These are phyloP conservation scores for Grigorovia humatica DNA, from an alignment of 805 yeast species.

Conservation along the genomic window DNA sequence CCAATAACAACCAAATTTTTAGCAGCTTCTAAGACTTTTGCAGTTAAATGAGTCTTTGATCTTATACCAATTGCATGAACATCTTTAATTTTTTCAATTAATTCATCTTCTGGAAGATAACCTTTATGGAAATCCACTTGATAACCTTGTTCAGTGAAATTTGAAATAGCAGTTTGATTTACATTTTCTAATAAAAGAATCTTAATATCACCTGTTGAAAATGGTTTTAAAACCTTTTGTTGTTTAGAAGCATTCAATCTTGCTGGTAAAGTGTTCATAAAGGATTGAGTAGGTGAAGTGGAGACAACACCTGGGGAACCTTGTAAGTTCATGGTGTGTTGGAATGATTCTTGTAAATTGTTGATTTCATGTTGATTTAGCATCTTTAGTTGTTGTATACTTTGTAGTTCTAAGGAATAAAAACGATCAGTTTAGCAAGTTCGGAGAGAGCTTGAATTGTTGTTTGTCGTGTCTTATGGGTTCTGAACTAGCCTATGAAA, in stretches of 20 bases:
- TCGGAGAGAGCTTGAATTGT: background rate
- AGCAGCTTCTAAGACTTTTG: constrained; percentile 71
- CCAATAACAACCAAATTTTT: constrained; percentile 85
- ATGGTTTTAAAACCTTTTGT: constrained; percentile 78
- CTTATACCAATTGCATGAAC: constrained; percentile 98
- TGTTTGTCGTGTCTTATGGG: background rate
- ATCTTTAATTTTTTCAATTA: constrained; percentile 84
- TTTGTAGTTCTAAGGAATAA: background rate
- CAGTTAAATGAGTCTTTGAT: constrained; percentile 87
- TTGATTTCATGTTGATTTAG: constrained; percentile 39
- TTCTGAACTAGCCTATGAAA: background rate
- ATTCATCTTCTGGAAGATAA: constrained; percentile 83
- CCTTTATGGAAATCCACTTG: constrained; percentile 91
- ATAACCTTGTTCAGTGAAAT: constrained; percentile 83
- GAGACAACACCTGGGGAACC: constrained; percentile 64
- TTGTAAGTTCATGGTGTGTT: constrained; percentile 41
- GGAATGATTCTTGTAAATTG: constrained; percentile 43
- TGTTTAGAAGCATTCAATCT: constrained; percentile 36
- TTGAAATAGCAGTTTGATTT: constrained; percentile 81
- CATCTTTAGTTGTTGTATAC: background rate
- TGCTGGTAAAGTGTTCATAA: constrained; percentile 41
- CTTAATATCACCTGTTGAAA: constrained; percentile 90
- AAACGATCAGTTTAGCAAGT: no score
- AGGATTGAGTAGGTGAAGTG: constrained; percentile 72
- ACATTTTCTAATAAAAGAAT: constrained; percentile 86